Evolutionary conservation across 1,139 yeast species (phyloP).

Genomic region (Meyerozyma sp.): DNA sequence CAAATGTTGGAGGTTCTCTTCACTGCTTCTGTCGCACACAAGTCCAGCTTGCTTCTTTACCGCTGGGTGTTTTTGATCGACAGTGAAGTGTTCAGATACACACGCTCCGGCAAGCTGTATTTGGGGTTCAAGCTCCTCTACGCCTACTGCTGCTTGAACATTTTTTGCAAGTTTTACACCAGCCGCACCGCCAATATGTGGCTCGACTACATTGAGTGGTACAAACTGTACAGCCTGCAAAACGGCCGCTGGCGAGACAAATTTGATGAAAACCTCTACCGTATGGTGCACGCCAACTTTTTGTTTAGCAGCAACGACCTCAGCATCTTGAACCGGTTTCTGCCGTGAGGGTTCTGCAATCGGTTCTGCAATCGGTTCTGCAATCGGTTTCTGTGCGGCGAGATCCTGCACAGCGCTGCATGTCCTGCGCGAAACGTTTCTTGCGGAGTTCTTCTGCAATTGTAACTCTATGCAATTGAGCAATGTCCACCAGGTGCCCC

Average conservation of each 20-base stretch:
- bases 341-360: neutral
- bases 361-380: too few relatives aligned
- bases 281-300: neutral
- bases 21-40: constrained; percentile 9
- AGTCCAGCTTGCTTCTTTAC: constrained; percentile 23
- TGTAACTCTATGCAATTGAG: neutral
- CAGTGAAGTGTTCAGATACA: constrained; percentile 11
- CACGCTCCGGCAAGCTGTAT: constrained; percentile 16
- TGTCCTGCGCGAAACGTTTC: neutral
- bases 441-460: too few relatives aligned
- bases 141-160: constrained; percentile 7
- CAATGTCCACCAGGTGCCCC: neutral
- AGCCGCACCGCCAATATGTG: constrained; percentile 6
- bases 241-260: constrained; percentile 8
- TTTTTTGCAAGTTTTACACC: constrained; percentile 5
- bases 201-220: constrained; percentile 8
- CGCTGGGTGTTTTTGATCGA: constrained; percentile 21
- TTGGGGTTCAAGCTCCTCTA: constrained; percentile 16
- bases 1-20: constrained; percentile 11
- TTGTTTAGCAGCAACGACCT: neutral
- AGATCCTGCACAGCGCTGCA: neutral
- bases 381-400: neutral
- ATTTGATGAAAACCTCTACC: neutral
- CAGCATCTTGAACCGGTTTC: neutral
- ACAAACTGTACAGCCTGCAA: constrained; percentile 4